Base-by-base conservation (phyloP, 2,329 filamentous ascomycete genomes). In the Aureobasidium uvarum region DNA sequence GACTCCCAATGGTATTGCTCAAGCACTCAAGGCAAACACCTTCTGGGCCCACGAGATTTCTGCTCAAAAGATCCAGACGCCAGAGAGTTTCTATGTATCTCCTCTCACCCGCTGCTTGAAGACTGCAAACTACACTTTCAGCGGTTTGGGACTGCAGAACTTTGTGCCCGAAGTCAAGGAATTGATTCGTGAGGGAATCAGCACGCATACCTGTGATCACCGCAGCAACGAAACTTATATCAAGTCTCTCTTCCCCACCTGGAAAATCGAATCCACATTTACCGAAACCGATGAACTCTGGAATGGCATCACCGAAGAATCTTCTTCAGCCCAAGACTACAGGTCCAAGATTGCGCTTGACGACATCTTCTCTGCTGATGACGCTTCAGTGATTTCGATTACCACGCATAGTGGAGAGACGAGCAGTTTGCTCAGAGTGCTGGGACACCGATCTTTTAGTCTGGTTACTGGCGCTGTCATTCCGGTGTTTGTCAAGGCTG, bases 391-490 rank as follows among this genome's bases (percentile, higher is more conserved):
- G 80, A 74, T 88, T 68, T 85, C 82, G 68, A 77, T 88, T 66
- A 87, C 85, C 1, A 84, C 80, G 62, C 86, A 89, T 74, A 83
- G 81, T 23, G 86, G 86, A 6, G 81, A 85, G 70, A 86, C 86
- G 69, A 71, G 71, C 13, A 79, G 77, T 63, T 75, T 86, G 28
- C 78, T 87, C 3, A 71, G 77, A 60, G 85, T 85, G 0, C 75
- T 90, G 4, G 82, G 83, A 59, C 88, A 91, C 70, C 81, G 83
- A n/a, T 68, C 76, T 2, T 91, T 90, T 72, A 74, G 77, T 2
- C 77, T 91, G 14, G 79, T 79, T n/a, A 91, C 89, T 0, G 88
- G 89, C 10, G 83, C 86, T 66, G 83, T 88, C 8, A 87, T 91
- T 33, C 87, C 88, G 0, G 86, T 89, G 2, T 79, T 91, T 1